Evolutionary conservation across 148 eudicot species (phyloP).

Genomic region (Nyssa sinensis): DNA sequence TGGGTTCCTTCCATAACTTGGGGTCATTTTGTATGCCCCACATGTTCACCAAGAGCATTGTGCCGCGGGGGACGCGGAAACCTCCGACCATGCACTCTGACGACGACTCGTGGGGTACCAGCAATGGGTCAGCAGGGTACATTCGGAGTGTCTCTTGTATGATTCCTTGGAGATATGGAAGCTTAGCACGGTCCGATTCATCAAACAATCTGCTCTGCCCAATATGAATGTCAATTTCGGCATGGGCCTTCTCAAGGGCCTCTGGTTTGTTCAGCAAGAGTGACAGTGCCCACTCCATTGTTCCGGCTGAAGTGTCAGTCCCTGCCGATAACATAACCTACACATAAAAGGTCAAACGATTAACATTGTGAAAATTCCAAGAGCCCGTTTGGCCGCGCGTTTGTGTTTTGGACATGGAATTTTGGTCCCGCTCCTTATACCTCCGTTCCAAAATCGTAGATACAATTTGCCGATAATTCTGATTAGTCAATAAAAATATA

Average conservation of each 20-base stretch:
- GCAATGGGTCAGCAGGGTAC: constrained; percentile 31
- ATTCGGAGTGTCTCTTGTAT: constrained; percentile 42
- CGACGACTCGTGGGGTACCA: constrained; percentile 31
- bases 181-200: constrained; percentile 25
- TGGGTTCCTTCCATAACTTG: constrained; percentile 27
- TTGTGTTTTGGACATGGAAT: no score
- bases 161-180: constrained; percentile 36
- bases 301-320: constrained; percentile 31
- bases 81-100: constrained; percentile 24
- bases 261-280: constrained; percentile 41
- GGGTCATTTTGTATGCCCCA: constrained; percentile 50
- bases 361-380: no score
- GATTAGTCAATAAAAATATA: no score
- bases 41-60: constrained; percentile 32
- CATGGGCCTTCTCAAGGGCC: constrained; percentile 29
- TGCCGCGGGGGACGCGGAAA: constrained; percentile 30
- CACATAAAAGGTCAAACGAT: no score
- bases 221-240: constrained; percentile 27
- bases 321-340: constrained; percentile 34
- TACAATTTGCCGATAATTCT: no score
- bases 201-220: constrained; percentile 17
- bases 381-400: no score
- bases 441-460: no score
- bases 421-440: no score
- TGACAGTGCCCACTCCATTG: constrained; percentile 44